These are phyloP conservation scores for Chernovozyma aurita DNA, from an alignment of 1,139 yeast genomes.

Conservation along the genomic window DNA sequence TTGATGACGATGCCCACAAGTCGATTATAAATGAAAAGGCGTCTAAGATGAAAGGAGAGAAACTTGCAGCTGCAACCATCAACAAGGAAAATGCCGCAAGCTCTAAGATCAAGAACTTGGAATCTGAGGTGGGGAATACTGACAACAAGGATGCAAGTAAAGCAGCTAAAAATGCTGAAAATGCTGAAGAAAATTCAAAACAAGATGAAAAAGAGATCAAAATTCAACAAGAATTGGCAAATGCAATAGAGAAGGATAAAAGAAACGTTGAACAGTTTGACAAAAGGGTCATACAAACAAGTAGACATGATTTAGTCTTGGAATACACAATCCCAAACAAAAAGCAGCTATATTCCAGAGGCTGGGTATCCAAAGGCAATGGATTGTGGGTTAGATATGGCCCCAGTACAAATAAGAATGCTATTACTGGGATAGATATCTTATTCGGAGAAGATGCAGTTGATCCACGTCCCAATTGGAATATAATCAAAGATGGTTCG, in stretches of 20 bases:
- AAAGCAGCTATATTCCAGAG: conserved; percentile 24
- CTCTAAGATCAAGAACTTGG: conserved; percentile 10
- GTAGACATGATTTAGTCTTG: conserved; percentile 21
- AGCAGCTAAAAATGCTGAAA: too few relatives aligned
- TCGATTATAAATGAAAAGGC: conserved; percentile 13
- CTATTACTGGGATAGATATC: conserved; percentile 50
- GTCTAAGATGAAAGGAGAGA: too few relatives aligned
- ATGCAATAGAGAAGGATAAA: conserved; percentile 4
- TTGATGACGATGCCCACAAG: conserved; percentile 26
- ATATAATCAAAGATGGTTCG: conserved; percentile 27
- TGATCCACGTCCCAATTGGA: conserved; percentile 79
- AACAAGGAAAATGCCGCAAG: conserved; percentile 16
- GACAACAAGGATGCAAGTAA: too few relatives aligned
- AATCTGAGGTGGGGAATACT: too few relatives aligned
- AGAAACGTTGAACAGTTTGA: conserved; percentile 1
- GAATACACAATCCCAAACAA: conserved; percentile 27
- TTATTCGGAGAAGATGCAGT: conserved; percentile 69
- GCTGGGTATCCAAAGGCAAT: conserved; percentile 33
- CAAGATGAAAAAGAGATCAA: conserved; percentile 7
- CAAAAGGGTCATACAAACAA: conserved; percentile 6
- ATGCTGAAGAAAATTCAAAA: too few relatives aligned
- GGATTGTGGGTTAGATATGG: conserved; percentile 34
- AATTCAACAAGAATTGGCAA: conserved; percentile 1
- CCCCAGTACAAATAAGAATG: conserved; percentile 12
- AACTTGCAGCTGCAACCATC: conserved; percentile 10